Conservation (phyloP, 2,329 filamentous ascomycete genomes). For the Cucurbitaria berberidis region DNA sequence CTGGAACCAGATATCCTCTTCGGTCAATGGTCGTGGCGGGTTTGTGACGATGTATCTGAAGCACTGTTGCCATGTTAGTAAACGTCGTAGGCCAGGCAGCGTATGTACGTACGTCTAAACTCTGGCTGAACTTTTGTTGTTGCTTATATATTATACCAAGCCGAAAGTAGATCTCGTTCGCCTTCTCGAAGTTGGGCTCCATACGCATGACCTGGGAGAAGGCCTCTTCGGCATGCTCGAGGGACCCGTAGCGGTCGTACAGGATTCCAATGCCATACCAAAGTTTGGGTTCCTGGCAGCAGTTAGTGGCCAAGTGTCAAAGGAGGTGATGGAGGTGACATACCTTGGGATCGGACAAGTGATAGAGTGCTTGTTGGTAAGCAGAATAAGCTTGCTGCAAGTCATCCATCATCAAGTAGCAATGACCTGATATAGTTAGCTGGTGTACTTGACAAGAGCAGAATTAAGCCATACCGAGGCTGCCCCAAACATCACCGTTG, state of each 20-base stretch:
- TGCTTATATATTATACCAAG: slow-evolving; percentile 99
- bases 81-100: not conserved
- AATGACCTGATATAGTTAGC: slow-evolving; percentile 71
- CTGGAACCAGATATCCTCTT: slow-evolving; percentile 99
- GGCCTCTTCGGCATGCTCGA: slow-evolving; percentile 96
- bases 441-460: not conserved
- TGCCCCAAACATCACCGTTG: slow-evolving; percentile 97
- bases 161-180: slow-evolving; percentile 98
- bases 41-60: slow-evolving; percentile 98
- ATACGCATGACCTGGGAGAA: slow-evolving; percentile 99
- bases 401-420: slow-evolving; percentile 98
- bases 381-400: slow-evolving; percentile 95
- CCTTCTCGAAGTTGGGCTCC: slow-evolving; percentile 96
- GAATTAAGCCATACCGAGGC: slow-evolving; percentile 69
- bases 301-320: slow-evolving; percentile 12
- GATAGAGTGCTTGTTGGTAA: slow-evolving; percentile 93
- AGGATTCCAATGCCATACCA: slow-evolving; percentile 99
- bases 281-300: slow-evolving; percentile 82
- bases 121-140: slow-evolving; percentile 90
- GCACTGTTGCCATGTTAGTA: slow-evolving; percentile 66
- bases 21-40: slow-evolving; percentile 87
- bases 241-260: slow-evolving; percentile 93
- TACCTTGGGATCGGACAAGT: slow-evolving; percentile 91
- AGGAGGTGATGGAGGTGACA: slow-evolving; percentile 6
- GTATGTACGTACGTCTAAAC: slow-evolving; percentile 74